Conservation (phyloP, 2,329 filamentous ascomycete species). For the Pyrenochaeta sp. region DNA sequence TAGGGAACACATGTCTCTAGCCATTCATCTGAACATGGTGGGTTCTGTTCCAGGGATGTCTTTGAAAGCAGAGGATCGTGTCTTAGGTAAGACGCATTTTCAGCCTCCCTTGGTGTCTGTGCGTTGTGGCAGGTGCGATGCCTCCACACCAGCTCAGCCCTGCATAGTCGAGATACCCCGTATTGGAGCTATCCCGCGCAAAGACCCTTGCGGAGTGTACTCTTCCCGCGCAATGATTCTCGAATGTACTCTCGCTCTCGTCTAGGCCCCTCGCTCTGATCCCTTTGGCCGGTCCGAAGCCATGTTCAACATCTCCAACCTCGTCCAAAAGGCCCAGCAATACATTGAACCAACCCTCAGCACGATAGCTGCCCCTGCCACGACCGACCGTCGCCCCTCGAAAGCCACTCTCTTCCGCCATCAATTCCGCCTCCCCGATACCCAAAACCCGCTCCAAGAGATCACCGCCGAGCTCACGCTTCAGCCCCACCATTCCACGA, state of each 20-base stretch:
- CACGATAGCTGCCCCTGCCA: constrained; percentile 64
- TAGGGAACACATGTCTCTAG: no score
- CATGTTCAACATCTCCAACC: constrained; percentile 69
- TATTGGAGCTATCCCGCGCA: no score
- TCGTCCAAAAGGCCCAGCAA: constrained; percentile 95
- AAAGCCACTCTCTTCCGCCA: constrained; percentile 93
- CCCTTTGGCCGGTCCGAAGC: constrained; percentile 26
- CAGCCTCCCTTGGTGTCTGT: constrained; percentile 16
- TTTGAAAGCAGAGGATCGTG: neutral
- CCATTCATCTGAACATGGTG: no score
- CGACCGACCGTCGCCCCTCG: constrained; percentile 79
- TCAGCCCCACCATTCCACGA: constrained; percentile 68
- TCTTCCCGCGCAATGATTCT: constrained; percentile 38
- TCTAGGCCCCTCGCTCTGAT: constrained; percentile 14
- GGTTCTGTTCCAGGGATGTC: no score
- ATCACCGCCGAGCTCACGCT: constrained; percentile 96
- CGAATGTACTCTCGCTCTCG: constrained; percentile 16
- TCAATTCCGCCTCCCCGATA: constrained; percentile 93
- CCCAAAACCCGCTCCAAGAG: constrained; percentile 92
- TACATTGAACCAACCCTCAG: constrained; percentile 89
- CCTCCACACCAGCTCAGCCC: constrained; percentile 13
- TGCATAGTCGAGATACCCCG: no score
- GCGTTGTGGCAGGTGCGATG: constrained; percentile 15
- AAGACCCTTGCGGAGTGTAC: no score
- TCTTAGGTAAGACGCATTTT: constrained; percentile 15